phyloP scores from a whole-genome alignment of 345 rosid genomes.

The Corchorus olitorius region DNA sequence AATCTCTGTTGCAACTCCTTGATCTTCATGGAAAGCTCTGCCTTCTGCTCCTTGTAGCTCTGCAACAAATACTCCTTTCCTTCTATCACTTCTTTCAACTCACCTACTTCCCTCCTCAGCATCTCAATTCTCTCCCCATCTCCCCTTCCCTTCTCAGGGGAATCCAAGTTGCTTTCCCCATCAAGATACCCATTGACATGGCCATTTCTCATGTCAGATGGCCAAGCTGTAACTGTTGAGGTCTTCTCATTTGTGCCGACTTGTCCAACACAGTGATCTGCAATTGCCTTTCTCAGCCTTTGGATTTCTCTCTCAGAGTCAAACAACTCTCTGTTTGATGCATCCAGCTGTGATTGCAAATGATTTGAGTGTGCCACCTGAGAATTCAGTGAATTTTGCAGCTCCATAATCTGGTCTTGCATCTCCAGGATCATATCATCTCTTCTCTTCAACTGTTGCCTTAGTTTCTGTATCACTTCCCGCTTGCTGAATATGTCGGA shows the following conservation, averaged over 20 bases:
- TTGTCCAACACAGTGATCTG: slow-evolving; percentile 74
- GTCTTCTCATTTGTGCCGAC: slow-evolving; percentile 40
- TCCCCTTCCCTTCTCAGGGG: slow-evolving; percentile 48
- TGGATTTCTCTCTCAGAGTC: slow-evolving; percentile 86
- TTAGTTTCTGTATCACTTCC: slow-evolving; percentile 89
- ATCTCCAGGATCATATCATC: slow-evolving; percentile 94
- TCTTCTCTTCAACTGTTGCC: slow-evolving; percentile 93
- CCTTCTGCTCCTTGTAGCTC: slow-evolving; percentile 86
- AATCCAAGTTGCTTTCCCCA: slow-evolving; percentile 43
- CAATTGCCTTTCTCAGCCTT: slow-evolving; percentile 83
- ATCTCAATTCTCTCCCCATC: slow-evolving; percentile 62
- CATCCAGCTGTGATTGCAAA: slow-evolving; percentile 75
- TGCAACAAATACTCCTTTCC: slow-evolving; percentile 83
- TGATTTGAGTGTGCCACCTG: slow-evolving; percentile 69
- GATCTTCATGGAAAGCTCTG: slow-evolving; percentile 74
- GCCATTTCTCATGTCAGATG: slow-evolving; percentile 52
- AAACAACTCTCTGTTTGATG: slow-evolving; percentile 69
- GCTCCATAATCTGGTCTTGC: slow-evolving; percentile 86
- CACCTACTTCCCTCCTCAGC: slow-evolving; percentile 83
- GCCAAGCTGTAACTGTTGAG: slow-evolving; percentile 42
- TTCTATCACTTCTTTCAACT: slow-evolving; percentile 84
- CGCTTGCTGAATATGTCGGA: slow-evolving; percentile 91
- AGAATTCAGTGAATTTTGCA: slow-evolving; percentile 64
- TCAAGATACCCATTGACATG: slow-evolving; percentile 57
- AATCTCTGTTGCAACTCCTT: slow-evolving; percentile 85